A percentile compares a stretch with the other conserved stretches of the same genome.
Evolutionary conservation across 1,284 basidiomycete species (phyloP).

Genomic region (Ceraceosorus guamensis): DNA sequence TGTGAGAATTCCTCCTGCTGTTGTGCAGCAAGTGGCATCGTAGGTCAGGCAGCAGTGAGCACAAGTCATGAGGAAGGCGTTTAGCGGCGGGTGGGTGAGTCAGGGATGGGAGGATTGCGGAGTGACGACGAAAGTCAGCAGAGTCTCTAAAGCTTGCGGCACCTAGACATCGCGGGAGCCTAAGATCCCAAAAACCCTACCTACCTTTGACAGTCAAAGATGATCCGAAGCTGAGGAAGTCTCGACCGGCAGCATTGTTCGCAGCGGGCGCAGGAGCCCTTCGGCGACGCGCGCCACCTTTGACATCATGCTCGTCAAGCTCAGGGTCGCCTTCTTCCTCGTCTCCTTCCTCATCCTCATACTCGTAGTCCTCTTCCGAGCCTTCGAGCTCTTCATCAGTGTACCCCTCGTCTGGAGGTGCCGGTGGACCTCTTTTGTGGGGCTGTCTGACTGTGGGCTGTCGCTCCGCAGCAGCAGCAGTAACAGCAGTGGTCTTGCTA

Average conservation of each 20-base stretch:
- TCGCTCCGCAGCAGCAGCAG: conserved; percentile 13
- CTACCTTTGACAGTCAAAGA: conserved; percentile 74
- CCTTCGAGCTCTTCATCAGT: conserved; percentile 41
- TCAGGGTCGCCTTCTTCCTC: conserved; percentile 45
- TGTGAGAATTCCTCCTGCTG: conserved; percentile 86
- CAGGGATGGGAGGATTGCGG: too few relatives aligned
- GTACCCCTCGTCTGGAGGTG: conserved; percentile 24
- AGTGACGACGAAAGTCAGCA: too few relatives aligned
- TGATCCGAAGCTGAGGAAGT: conserved; percentile 70
- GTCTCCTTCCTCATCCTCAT: conserved; percentile 56
- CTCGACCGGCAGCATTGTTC: conserved; percentile 50
- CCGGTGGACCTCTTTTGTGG: conserved; percentile 12
- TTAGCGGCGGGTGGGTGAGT: too few relatives aligned
- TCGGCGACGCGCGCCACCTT: conserved; percentile 4
- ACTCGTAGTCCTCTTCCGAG: conserved; percentile 52
- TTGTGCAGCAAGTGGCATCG: conserved; percentile 30
- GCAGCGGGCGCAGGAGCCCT: conserved; percentile 10
- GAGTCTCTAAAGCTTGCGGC: too few relatives aligned
- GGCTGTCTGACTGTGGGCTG: conserved; percentile 23
- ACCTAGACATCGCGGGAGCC: too few relatives aligned
- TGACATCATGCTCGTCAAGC: conserved; percentile 14
- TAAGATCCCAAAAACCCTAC: conserved; percentile 32
- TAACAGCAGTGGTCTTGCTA: conserved; percentile 12
- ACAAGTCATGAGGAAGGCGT: too few relatives aligned
- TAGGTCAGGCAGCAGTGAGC: conserved; percentile 4